phyloP scores from a whole-genome alignment of 257 asterid genomes.

The Nicotiana noctiflora region DNA sequence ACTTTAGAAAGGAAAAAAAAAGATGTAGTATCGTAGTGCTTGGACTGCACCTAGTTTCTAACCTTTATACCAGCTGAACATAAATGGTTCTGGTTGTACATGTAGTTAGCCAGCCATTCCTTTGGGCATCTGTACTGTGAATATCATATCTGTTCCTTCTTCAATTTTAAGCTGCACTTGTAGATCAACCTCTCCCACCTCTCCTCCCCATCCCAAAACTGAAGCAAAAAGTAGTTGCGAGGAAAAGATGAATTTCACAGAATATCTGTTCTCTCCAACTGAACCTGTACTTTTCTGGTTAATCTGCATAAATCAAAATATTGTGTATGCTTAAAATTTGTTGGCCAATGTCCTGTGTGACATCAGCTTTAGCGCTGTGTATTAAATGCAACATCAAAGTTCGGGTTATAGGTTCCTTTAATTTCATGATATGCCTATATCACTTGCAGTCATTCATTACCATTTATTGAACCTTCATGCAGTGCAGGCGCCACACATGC shows the following conservation, averaged over 20 bases:
- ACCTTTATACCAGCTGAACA: neutral
- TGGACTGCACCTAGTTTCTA: neutral
- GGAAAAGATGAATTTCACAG: neutral
- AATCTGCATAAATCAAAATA: neutral
- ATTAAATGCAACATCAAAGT: neutral
- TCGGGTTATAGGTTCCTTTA: neutral
- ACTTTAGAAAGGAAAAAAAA: neutral
- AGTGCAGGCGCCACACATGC: constrained; percentile 89
- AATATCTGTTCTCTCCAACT: neutral
- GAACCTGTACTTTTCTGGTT: neutral
- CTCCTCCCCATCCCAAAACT: neutral
- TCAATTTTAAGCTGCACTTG: neutral
- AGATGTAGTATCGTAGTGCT: neutral
- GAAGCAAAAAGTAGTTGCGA: neutral
- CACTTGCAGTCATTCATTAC: neutral
- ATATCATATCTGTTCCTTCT: neutral
- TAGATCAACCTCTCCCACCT: neutral
- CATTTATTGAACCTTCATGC: constrained; percentile 16
- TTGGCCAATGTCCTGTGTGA: neutral
- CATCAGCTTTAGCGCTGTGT: neutral
- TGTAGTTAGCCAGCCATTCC: neutral
- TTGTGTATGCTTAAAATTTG: neutral
- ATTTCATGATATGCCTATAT: neutral
- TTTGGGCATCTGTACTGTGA: neutral
- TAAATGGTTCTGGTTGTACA: neutral